Conservation (phyloP, 352 stramenopile species). For the Thalassiosira pacifica region DNA sequence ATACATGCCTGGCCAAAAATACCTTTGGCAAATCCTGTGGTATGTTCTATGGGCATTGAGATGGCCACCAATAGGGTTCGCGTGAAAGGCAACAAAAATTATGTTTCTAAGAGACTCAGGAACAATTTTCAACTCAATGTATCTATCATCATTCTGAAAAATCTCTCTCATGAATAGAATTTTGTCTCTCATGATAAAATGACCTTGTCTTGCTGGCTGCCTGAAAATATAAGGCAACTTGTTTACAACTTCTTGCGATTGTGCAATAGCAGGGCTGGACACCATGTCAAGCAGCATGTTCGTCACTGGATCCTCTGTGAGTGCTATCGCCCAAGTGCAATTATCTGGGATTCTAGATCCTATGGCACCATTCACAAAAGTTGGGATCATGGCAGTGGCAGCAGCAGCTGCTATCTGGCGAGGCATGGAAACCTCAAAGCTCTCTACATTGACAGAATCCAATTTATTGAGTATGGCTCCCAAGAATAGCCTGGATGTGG, state of each 20-base stretch:
- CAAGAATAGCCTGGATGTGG: not conserved
- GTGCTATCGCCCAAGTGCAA: not conserved
- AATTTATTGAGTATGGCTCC: not conserved
- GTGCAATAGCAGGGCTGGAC: not conserved
- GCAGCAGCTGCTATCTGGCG: too few relatives aligned
- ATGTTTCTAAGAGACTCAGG: conserved; percentile 24
- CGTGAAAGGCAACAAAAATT: conserved; percentile 50
- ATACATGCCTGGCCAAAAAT: conserved; percentile 29
- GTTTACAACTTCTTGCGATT: not conserved
- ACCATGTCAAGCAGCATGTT: not conserved
- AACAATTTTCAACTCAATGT: conserved; percentile 16
- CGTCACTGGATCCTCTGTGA: not conserved
- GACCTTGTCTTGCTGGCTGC: too few relatives aligned
- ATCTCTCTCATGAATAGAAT: conserved; percentile 1
- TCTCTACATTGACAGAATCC: not conserved
- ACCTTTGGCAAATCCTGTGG: conserved; percentile 14
- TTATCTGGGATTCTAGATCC: not conserved
- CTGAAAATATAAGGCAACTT: not conserved
- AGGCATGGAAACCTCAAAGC: not conserved
- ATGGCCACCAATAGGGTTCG: conserved; percentile 38
- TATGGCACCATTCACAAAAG: not conserved
- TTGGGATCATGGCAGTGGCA: not conserved
- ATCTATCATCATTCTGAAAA: not conserved
- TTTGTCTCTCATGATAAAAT: too few relatives aligned
- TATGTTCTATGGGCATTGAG: conserved; percentile 6